Evolutionary conservation across 2,329 filamentous ascomycete genomes (phyloP).

Genomic region (Penicillium sp.): DNA sequence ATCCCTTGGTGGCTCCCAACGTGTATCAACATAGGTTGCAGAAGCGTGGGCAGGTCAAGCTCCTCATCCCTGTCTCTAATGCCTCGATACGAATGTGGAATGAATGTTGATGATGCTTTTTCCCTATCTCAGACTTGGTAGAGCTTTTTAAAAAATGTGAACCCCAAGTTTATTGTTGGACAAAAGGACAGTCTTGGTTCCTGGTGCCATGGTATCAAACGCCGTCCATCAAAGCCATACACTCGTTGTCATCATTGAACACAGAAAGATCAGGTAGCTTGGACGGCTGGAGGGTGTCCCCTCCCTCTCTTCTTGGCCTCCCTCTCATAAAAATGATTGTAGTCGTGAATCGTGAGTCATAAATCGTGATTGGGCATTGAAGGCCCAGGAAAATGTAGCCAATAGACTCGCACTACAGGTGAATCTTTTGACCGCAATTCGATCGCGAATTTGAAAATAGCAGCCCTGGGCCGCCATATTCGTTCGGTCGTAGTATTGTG

Average conservation of each 20-base stretch:
- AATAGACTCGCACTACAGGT: background rate
- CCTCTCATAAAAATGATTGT: background rate
- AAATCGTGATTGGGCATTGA: background rate
- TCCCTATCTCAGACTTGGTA: background rate
- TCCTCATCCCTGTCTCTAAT: background rate
- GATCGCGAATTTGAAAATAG: background rate
- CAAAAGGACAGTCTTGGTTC: background rate
- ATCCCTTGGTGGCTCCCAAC: background rate
- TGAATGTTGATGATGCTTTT: background rate
- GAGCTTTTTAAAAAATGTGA: background rate
- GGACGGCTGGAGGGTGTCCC: background rate
- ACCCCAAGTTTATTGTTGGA: constrained; percentile 1
- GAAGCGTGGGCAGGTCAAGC: background rate
- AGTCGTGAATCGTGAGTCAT: constrained; percentile 1
- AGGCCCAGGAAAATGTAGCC: background rate
- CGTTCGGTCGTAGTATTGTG: background rate
- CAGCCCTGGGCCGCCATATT: background rate
- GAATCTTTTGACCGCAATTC: background rate
- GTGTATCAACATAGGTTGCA: background rate
- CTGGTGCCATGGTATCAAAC: constrained; percentile 5
- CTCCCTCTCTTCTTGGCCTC: background rate
- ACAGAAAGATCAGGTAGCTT: background rate
- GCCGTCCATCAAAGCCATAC: constrained; percentile 3
- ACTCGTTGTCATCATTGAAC: constrained; percentile 14
- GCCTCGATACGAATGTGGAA: background rate